Conservation (phyloP, 768 basidiomycete species). For the Tylopilus felleus region DNA sequence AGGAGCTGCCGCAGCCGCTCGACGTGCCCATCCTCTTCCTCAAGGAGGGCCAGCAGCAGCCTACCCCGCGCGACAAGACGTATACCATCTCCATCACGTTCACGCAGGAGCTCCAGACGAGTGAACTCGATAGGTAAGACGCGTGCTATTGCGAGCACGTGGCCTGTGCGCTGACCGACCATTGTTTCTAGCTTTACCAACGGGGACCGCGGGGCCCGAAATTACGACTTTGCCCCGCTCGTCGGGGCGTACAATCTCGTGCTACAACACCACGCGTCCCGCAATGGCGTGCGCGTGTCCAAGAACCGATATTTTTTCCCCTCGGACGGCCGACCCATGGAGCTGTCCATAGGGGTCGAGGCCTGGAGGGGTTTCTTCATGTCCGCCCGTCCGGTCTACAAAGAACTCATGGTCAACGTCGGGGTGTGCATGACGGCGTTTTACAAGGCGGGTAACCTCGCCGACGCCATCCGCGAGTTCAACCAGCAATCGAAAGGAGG, state of each 20-base stretch:
- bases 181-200: conserved; percentile 34
- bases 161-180: not conserved
- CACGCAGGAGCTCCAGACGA: conserved; percentile 28
- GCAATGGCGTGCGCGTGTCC: conserved; percentile 45
- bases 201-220: conserved; percentile 36
- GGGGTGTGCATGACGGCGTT: conserved; percentile 55
- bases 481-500: conserved; percentile 36
- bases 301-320: conserved; percentile 52
- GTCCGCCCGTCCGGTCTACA: conserved; percentile 47
- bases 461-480: conserved; percentile 54
- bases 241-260: conserved; percentile 47
- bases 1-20: conserved; percentile 37
- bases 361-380: conserved; percentile 51
- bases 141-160: not conserved
- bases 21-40: conserved; percentile 32
- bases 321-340: conserved; percentile 19
- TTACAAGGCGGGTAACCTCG: conserved; percentile 59
- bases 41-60: conserved; percentile 39
- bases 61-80: conserved; percentile 28
- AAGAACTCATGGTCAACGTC: conserved; percentile 51
- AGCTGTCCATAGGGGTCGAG: conserved; percentile 38
- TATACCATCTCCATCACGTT: conserved; percentile 40
- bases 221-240: conserved; percentile 41
- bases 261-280: conserved; percentile 41
- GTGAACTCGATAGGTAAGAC: conserved; percentile 34